Percentiles rank a stretch among this genome's conserved stretches.
Conservation (phyloP, 768 basidiomycete genomes). For the Rhizopogon roseolus region DNA sequence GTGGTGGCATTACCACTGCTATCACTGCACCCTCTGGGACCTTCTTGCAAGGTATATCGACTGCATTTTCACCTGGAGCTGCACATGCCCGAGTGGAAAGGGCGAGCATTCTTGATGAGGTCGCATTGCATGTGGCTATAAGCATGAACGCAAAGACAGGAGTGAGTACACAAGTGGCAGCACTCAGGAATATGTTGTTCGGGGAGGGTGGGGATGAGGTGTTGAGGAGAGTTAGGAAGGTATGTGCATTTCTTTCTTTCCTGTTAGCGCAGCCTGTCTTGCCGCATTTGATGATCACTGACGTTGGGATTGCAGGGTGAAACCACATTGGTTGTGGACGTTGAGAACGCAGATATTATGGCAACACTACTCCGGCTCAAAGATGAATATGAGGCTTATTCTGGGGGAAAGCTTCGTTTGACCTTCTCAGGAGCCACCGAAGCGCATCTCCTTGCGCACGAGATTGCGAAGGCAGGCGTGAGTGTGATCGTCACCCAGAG, state of each 20-base stretch:
- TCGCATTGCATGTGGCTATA: slow-evolving; percentile 61
- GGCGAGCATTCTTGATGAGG: slow-evolving; percentile 55
- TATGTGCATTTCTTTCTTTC: neutral
- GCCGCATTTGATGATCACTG: neutral
- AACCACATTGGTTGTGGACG: slow-evolving; percentile 63
- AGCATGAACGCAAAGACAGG: slow-evolving; percentile 38
- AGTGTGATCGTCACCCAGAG: slow-evolving; percentile 67
- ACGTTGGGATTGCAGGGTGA: slow-evolving; percentile 38
- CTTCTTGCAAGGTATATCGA: slow-evolving; percentile 58
- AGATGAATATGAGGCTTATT: slow-evolving; percentile 54
- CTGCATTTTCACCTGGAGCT: slow-evolving; percentile 56
- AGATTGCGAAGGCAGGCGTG: slow-evolving; percentile 61
- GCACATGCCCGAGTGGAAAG: slow-evolving; percentile 47
- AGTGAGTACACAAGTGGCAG: slow-evolving; percentile 64
- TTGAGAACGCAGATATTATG: slow-evolving; percentile 70
- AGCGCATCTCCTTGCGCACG: slow-evolving; percentile 60
- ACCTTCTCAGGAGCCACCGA: slow-evolving; percentile 60
- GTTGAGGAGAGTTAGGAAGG: slow-evolving; percentile 12
- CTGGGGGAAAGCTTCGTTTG: slow-evolving; percentile 55
- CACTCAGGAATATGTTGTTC: slow-evolving; percentile 55
- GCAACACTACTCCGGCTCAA: slow-evolving; percentile 65
- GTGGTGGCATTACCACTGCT: slow-evolving; percentile 60
- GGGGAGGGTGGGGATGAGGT: slow-evolving; percentile 42
- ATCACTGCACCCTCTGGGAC: slow-evolving; percentile 43
- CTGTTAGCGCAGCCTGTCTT: neutral